Conservation (phyloP, 805 yeast genomes). For the Pichia eremophila region DNA sequence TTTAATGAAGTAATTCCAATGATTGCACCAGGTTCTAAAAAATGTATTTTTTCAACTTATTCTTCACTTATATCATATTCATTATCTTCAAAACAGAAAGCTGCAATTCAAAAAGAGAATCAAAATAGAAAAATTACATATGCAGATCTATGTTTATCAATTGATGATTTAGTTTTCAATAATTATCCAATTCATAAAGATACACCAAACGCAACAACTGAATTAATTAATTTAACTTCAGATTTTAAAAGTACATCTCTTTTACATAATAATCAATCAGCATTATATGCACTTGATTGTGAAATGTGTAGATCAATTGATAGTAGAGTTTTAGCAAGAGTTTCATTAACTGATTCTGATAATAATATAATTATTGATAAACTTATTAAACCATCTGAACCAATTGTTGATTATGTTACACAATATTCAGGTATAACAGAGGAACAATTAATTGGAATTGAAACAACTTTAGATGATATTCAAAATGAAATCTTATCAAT, state of each 20-base stretch:
- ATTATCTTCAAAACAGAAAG: slow-evolving; percentile 46
- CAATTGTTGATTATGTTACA: slow-evolving; percentile 74
- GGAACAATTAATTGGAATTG: slow-evolving; percentile 51
- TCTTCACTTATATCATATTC: slow-evolving; percentile 48
- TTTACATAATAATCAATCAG: slow-evolving; percentile 50
- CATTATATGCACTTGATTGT: slow-evolving; percentile 79
- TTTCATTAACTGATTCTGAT: slow-evolving; percentile 61
- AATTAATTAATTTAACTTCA: slow-evolving; percentile 12
- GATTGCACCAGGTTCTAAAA: slow-evolving; percentile 55
- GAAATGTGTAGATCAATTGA: slow-evolving; percentile 71
- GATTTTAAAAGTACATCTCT: slow-evolving; percentile 49
- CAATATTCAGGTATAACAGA: slow-evolving; percentile 80
- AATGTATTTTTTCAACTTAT: slow-evolving; percentile 45
- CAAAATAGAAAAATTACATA: slow-evolving; percentile 32
- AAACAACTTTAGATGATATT: slow-evolving; percentile 56
- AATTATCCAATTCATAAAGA: slow-evolving; percentile 49
- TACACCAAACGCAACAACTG: slow-evolving; percentile 17
- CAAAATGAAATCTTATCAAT: slow-evolving; percentile 44
- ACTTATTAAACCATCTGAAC: slow-evolving; percentile 67
- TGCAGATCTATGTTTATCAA: slow-evolving; percentile 43
- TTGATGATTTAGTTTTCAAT: slow-evolving; percentile 38
- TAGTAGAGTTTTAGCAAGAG: slow-evolving; percentile 66
- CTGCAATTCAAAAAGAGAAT: slow-evolving; percentile 27
- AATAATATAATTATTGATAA: slow-evolving; percentile 57
- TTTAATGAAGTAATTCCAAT: slow-evolving; percentile 42